These are phyloP conservation scores for Phaeomoniella chlamydospora DNA, from an alignment of 2,329 filamentous ascomycete species.

Conservation along the genomic window DNA sequence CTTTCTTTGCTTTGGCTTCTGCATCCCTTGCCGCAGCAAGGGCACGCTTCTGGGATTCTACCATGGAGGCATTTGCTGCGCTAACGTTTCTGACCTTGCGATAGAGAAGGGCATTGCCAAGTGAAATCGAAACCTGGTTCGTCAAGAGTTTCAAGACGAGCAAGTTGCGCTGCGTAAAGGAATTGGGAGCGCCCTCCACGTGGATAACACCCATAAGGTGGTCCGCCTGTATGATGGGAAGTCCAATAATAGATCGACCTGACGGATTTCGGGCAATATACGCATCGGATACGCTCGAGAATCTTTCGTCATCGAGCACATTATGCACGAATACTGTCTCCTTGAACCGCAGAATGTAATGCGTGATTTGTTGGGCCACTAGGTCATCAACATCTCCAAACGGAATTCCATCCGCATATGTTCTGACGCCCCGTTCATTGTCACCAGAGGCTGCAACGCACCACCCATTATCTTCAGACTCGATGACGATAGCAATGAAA, in stretches of 20 bases:
- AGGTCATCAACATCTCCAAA: conserved; percentile 43
- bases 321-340: conserved; percentile 51
- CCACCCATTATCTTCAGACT: conserved; percentile 45
- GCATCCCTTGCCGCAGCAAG: conserved; percentile 46
- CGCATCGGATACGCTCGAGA: conserved; percentile 43
- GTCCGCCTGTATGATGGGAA: conserved; percentile 48
- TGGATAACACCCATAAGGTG: conserved; percentile 46
- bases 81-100: conserved; percentile 46
- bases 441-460: conserved; percentile 46
- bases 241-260: conserved; percentile 45
- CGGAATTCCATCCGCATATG: conserved; percentile 38
- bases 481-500: conserved; percentile 44
- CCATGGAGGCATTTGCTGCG: conserved; percentile 50
- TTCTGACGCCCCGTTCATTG: conserved; percentile 37
- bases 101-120: conserved; percentile 50
- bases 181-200: conserved; percentile 47
- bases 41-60: conserved; percentile 49
- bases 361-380: conserved; percentile 45
- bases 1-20: conserved; percentile 50
- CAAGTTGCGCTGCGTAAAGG: conserved; percentile 46
- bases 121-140: conserved; percentile 49
- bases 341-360: conserved; percentile 47
- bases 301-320: conserved; percentile 49
- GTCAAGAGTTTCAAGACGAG: conserved; percentile 41
- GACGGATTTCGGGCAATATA: conserved; percentile 41